Conservation (phyloP, 2,329 filamentous ascomycete species). For the Davidsoniella virescens region DNA sequence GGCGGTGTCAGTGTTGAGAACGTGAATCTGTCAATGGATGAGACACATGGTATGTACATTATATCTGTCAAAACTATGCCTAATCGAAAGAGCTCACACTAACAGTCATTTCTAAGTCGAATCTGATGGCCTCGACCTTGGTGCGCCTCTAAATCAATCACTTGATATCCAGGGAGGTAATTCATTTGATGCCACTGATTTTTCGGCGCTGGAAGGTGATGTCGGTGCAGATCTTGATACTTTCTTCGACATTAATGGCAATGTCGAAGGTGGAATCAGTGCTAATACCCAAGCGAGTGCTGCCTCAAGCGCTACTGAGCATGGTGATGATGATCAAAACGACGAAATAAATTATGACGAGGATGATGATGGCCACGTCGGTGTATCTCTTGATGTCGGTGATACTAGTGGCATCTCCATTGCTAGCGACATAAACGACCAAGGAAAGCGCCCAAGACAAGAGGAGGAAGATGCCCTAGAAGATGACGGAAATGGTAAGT, state of each 20-base stretch:
- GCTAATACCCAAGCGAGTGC: neutral
- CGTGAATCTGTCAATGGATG: conserved; percentile 6
- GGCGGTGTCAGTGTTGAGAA: conserved; percentile 10
- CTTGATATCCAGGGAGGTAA: conserved; percentile 4
- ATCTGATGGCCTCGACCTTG: conserved; percentile 6
- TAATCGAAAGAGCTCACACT: neutral
- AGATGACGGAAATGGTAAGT: conserved; percentile 10
- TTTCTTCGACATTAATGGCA: conserved; percentile 4
- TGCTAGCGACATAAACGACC: conserved; percentile 11
- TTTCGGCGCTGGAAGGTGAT: conserved; percentile 4
- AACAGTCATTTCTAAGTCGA: conserved; percentile 3
- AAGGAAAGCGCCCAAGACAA: conserved; percentile 8
- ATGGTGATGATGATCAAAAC: conserved; percentile 11
- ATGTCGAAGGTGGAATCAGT: neutral
- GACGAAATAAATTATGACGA: conserved; percentile 13
- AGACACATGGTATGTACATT: conserved; percentile 1
- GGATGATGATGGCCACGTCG: conserved; percentile 11
- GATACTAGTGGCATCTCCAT: conserved; percentile 9
- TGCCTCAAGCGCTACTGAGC: conserved; percentile 11
- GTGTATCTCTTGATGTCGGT: conserved; percentile 8
- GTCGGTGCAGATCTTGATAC: conserved; percentile 8
- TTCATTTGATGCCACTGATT: conserved; percentile 7
- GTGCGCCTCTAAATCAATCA: neutral
- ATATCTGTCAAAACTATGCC: neutral
- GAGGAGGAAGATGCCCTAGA: conserved; percentile 3